phyloP scores from a whole-genome alignment of 495 filamentous ascomycete species.

The Penicillium odoratum region DNA sequence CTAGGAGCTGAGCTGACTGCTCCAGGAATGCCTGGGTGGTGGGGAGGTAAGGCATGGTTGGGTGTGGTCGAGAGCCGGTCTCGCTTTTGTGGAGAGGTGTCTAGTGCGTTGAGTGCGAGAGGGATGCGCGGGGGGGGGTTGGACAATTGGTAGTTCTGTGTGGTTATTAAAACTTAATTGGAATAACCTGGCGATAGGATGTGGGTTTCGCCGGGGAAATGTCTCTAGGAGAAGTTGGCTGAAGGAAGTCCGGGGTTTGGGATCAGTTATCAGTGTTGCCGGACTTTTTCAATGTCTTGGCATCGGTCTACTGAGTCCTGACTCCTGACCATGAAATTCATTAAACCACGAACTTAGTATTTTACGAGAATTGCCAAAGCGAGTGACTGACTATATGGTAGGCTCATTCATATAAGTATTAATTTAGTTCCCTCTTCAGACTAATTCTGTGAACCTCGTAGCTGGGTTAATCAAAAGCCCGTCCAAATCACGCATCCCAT shows the following conservation, averaged over 20 bases:
- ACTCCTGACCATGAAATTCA: too few species aligned
- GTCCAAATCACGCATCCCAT: too few species aligned
- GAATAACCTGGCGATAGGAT: background rate
- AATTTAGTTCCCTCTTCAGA: too few species aligned
- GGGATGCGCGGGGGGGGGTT: constrained; percentile 2
- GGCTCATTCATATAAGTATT: background rate
- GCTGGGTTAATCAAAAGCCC: too few species aligned
- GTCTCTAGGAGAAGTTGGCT: background rate
- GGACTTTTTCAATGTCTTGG: constrained; percentile 36
- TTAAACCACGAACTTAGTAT: background rate
- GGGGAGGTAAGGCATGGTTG: constrained; percentile 59
- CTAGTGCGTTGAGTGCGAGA: constrained; percentile 2
- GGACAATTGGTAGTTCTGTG: background rate
- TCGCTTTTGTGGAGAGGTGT: constrained; percentile 13
- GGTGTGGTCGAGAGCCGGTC: constrained; percentile 18
- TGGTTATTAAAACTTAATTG: background rate
- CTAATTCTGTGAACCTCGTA: too few species aligned
- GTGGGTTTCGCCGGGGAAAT: background rate
- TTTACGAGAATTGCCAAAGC: too few species aligned
- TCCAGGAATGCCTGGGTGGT: constrained; percentile 63
- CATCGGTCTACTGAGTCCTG: constrained; percentile 7
- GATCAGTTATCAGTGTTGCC: constrained; percentile 22
- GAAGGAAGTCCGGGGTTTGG: constrained; percentile 13
- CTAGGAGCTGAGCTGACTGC: constrained; percentile 60
- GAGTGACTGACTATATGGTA: too few species aligned